These are phyloP conservation scores for Lathyrus tuberosus DNA, from an alignment of 306 rosid species.

Conservation along the genomic window DNA sequence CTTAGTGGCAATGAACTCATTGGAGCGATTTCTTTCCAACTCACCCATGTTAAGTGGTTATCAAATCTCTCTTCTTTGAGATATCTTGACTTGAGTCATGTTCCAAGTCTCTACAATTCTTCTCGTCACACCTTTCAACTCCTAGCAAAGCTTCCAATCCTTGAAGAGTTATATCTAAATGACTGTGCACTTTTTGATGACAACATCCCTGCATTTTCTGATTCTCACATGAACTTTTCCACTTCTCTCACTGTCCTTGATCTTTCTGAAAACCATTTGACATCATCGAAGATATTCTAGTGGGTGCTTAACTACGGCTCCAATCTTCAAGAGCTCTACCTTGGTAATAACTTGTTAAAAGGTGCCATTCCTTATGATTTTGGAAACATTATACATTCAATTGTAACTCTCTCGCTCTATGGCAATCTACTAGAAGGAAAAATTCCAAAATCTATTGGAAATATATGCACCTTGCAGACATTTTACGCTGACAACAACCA, in stretches of 20 bases:
- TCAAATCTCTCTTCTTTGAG: too few relatives aligned
- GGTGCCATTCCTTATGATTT: conserved; percentile 14
- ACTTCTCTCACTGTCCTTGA: conserved; percentile 13
- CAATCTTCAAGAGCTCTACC: not conserved
- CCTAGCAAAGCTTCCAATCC: not conserved
- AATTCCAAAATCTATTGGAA: conserved; percentile 20
- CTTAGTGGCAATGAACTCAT: not conserved
- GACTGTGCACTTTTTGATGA: not conserved
- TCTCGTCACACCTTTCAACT: not conserved
- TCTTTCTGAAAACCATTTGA: not conserved
- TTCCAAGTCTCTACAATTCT: not conserved
- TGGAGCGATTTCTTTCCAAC: too few relatives aligned
- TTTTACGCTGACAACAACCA: rapidly evolving
- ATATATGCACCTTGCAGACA: conserved; percentile 16
- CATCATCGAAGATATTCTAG: not conserved
- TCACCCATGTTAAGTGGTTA: too few relatives aligned
- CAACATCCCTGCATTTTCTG: not conserved
- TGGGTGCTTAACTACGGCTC: not conserved
- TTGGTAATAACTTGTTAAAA: not conserved
- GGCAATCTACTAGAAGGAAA: not conserved
- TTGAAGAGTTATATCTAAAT: not conserved
- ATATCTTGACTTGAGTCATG: too few relatives aligned
- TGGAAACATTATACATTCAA: conserved; percentile 24
- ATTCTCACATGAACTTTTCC: not conserved
- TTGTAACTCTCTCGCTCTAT: not conserved